phyloP scores from a whole-genome alignment of 2,329 filamentous ascomycete genomes.

The Geoglossum cookeanum region DNA sequence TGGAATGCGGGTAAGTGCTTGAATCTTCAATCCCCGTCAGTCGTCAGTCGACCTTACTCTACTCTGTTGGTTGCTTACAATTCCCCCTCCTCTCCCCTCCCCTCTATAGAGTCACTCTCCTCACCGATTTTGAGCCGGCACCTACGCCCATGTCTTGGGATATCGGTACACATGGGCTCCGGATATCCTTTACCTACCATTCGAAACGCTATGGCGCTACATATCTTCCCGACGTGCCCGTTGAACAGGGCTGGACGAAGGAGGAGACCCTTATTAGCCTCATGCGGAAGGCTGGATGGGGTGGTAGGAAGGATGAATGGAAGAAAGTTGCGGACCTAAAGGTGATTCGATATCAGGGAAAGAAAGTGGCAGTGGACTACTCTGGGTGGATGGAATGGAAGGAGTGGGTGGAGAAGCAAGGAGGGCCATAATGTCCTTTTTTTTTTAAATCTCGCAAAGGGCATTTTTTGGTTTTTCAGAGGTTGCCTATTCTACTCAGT shows the following conservation, averaged over 20 bases:
- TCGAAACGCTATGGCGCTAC: constrained; percentile 63
- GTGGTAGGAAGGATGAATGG: constrained; percentile 48
- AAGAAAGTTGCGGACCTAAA: constrained; percentile 52
- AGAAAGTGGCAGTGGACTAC: constrained; percentile 53
- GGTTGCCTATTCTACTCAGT: too few relatives aligned
- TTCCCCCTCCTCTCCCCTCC: constrained; percentile 24
- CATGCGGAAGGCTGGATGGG: constrained; percentile 91
- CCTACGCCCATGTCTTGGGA: constrained; percentile 64
- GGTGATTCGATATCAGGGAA: constrained; percentile 72
- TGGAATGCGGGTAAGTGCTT: constrained; percentile 16
- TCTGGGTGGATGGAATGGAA: constrained; percentile 63
- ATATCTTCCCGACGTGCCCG: constrained; percentile 79
- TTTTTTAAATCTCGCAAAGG: background rate
- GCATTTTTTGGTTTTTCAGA: too few relatives aligned
- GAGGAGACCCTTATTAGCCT: constrained; percentile 79
- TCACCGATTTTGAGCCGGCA: constrained; percentile 68
- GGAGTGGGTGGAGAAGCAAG: constrained; percentile 41
- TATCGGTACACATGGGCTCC: constrained; percentile 67
- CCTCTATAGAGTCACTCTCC: constrained; percentile 49
- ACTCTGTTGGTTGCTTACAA: constrained; percentile 19
- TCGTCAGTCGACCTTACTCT: background rate
- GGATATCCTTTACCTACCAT: constrained; percentile 64
- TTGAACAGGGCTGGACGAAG: constrained; percentile 87
- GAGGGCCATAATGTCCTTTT: background rate
- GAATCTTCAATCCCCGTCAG: background rate